Evolutionary conservation across 495 filamentous ascomycete genomes (phyloP), one percentile per base, ranked within the genome.

Genomic region (Cercophora newfieldiana): DNA sequence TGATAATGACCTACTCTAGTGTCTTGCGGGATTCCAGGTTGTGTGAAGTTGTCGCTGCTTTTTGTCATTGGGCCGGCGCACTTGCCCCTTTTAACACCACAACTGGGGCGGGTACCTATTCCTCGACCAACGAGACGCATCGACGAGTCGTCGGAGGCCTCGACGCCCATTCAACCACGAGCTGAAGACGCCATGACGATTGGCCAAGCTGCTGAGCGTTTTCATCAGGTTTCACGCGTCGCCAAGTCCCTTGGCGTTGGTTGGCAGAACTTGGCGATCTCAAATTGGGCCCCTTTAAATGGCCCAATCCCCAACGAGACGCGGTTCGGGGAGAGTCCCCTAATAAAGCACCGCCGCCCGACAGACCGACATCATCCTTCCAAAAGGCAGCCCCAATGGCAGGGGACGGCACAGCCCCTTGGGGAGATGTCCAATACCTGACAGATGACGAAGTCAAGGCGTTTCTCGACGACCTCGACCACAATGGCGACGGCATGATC

Each of bases 391-490:
- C 19, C 2, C 29, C 57, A 21, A 28, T 53, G 50, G 50, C 50
- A 7, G 18, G 22, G 28, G 57, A 60, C 29, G 57, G 57, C 30
- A 60, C 57, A 18, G 19, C 57, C 8, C 57, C 57, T 16, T 60
- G 57, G 57, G 57, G 22, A 18, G 57, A 74, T 22, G 64, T 63
- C 50, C 68, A 70, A 22, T 72, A 65, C 63, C 58, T 69, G 21
- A 65, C 63, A 12, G 58, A 65, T 26, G 51, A 59, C 6, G 67
- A 69, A 33, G 65, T 69, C 57, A 29, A 51, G 0, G 30, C 61
- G 5, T 79, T 80, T 67, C 61, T 77, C 65, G 69, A 79, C 64
- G 73, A 77, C 62, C 67, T 80, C 10, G 77, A 80, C 65, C 70
- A 68, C 56, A 68, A 80, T 64, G 73, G 70, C 56, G 69, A 79